A percentile compares a stretch with the other conserved stretches of the same genome.
Conservation (phyloP, 768 basidiomycete species). For the Leccinum barrowsii region DNA sequence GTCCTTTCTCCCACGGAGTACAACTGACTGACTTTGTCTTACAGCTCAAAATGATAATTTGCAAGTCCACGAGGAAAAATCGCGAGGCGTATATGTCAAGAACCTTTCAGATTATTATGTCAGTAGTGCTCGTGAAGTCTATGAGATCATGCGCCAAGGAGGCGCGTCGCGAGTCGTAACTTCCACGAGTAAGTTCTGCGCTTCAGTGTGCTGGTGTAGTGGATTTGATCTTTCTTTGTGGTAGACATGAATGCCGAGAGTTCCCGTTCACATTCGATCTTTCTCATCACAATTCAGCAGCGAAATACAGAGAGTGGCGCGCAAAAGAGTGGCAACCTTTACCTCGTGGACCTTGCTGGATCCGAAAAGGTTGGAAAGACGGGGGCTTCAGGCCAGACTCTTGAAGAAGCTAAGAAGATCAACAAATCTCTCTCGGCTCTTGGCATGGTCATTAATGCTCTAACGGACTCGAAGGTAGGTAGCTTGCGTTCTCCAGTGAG, state of each 20-base stretch:
- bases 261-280: conserved; percentile 98
- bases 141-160: conserved; percentile 98
- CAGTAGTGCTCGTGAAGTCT: conserved; percentile 90
- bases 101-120: conserved; percentile 97
- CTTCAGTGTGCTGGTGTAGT: background rate
- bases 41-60: conserved; percentile 96
- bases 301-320: conserved; percentile 94
- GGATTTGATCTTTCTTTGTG: conserved; percentile 2
- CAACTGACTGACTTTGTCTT: background rate
- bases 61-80: conserved; percentile 98
- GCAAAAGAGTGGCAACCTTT: conserved; percentile 94
- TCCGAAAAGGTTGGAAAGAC: conserved; percentile 99
- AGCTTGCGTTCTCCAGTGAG: background rate
- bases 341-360: conserved; percentile 96
- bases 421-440: conserved; percentile 97
- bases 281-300: conserved; percentile 96
- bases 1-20: background rate
- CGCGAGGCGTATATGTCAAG: conserved; percentile 96
- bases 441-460: conserved; percentile 98
- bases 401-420: conserved; percentile 99
- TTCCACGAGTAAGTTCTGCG: conserved; percentile 75
- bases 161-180: conserved; percentile 88
- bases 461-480: conserved; percentile 91
- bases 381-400: conserved; percentile 95
- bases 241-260: conserved; percentile 99